Base-by-base conservation (phyloP, 2,329 filamentous ascomycete genomes). In the Bipolaris cookei region DNA sequence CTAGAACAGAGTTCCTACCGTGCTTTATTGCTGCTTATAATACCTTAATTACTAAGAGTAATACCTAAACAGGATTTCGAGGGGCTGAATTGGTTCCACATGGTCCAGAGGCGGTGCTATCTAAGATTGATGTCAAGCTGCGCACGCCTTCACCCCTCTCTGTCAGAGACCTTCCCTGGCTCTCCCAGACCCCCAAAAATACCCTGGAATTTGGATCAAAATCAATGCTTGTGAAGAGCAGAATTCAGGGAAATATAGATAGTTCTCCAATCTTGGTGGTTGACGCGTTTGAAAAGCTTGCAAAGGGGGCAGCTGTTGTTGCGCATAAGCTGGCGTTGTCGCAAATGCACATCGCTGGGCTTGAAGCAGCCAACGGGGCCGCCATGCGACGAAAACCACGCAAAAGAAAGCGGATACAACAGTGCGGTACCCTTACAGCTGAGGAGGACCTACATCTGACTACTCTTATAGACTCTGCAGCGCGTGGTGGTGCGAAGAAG, bases 41-140 rank as follows among this genome's bases (percentile, higher is more conserved):
- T 5, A n/a, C 56, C 32, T 57, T 61, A 51, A 63, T 76, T 47
- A 75, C 61, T 48, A 23, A 56, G 41, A 45, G 59, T 51, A 76
- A 76, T 60, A 70, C 70, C 39, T 43, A 59, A 45, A 54, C 38
- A 68, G 59, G 61, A 53, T 75, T 76, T 64, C 43, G 55, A 65
- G 69, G 65, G 56, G 68, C 71, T 65, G 60, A 75, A 18, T 61
- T 78, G 59, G 58, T 74, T 49, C 73, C 67, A 56, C 66, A 69
- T 44, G 44, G 75, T 59, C 68, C 67, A 61, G 56, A 74, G 37
- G 59, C 42, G 41, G 70, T 76, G 20, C 48, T 76, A 59, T 73
- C 58, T 53, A 73, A 71, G 65, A 70, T 76, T 58, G 61, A 70
- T 59, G 59, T 66, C 7, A 43, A 63, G 55, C 53, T 64, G n/a